A percentile compares a stretch with the other conserved stretches of the same genome.
Conservation (phyloP, 1,139 yeast genomes). For the Arxiozyma heterogenica region DNA sequence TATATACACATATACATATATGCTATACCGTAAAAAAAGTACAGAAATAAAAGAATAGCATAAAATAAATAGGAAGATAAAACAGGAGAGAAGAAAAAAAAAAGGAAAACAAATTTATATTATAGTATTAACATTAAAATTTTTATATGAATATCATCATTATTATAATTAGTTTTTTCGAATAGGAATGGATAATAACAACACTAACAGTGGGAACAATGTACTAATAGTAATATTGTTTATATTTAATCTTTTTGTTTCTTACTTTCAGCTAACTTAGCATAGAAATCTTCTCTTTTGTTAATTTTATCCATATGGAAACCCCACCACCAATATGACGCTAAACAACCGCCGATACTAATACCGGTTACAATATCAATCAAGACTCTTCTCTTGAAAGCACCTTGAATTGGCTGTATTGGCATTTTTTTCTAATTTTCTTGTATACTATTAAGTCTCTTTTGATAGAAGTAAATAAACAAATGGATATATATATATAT, state of each 20-base stretch:
- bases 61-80: neutral
- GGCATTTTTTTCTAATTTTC: neutral
- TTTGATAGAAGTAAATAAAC: too few species aligned
- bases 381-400: slow-evolving; percentile 72
- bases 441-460: neutral
- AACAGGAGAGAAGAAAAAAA: too few species aligned
- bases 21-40: neutral
- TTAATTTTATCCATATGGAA: slow-evolving; percentile 64
- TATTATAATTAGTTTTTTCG: neutral
- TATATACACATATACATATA: too few species aligned
- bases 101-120: neutral
- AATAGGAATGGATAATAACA: neutral
- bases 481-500: too few species aligned
- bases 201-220: neutral
- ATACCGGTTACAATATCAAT: slow-evolving; percentile 68
- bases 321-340: slow-evolving; percentile 63
- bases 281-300: slow-evolving; percentile 80
- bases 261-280: slow-evolving; percentile 61
- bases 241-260: slow-evolving; percentile 34
- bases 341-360: slow-evolving; percentile 44
- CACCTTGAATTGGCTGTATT: slow-evolving; percentile 63
- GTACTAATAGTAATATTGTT: neutral
- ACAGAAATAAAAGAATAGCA: too few species aligned
- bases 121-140: neutral
- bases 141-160: neutral